Evolutionary conservation across 805 yeast species (phyloP).

Genomic region (Lipomyces chichibuensis): DNA sequence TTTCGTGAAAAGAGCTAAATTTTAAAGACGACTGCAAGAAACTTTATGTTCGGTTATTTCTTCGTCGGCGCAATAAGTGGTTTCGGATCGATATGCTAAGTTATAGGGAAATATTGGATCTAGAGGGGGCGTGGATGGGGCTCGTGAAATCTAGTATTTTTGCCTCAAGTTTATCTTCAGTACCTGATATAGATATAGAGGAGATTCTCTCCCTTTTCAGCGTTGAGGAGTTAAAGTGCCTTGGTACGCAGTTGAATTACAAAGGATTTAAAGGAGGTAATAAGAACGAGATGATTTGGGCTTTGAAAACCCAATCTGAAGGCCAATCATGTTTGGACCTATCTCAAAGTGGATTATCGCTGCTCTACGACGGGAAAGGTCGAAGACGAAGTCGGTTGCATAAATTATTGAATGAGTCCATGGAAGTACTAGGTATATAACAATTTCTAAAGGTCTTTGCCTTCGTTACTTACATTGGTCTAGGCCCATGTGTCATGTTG

Average conservation of each 20-base stretch:
- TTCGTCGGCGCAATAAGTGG: conserved; percentile 31
- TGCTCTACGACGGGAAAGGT: conserved; percentile 21
- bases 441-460: background rate
- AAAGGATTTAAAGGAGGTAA: conserved; percentile 11
- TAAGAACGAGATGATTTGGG: conserved; percentile 21
- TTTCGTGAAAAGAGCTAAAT: background rate
- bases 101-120: conserved; percentile 28
- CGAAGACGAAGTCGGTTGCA: conserved; percentile 7
- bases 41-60: conserved; percentile 32
- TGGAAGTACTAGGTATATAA: conserved; percentile 18
- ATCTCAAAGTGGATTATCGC: conserved; percentile 14
- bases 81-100: conserved; percentile 19
- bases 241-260: conserved; percentile 18
- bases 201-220: conserved; percentile 20
- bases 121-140: conserved; percentile 12
- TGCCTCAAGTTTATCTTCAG: background rate
- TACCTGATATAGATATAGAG: conserved; percentile 6
- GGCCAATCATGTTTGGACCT: conserved; percentile 23
- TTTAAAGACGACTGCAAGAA: conserved; percentile 24
- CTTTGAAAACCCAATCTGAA: conserved; percentile 17
- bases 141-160: conserved; percentile 9
- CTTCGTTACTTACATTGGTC: background rate
- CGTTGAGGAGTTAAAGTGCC: conserved; percentile 27
- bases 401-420: conserved; percentile 9
- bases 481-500: conserved; percentile 29